Evolutionary conservation across 2,329 filamentous ascomycete genomes (phyloP), one percentile per base, ranked within the genome.

Genomic region (Leptographium wingfieldii): DNA sequence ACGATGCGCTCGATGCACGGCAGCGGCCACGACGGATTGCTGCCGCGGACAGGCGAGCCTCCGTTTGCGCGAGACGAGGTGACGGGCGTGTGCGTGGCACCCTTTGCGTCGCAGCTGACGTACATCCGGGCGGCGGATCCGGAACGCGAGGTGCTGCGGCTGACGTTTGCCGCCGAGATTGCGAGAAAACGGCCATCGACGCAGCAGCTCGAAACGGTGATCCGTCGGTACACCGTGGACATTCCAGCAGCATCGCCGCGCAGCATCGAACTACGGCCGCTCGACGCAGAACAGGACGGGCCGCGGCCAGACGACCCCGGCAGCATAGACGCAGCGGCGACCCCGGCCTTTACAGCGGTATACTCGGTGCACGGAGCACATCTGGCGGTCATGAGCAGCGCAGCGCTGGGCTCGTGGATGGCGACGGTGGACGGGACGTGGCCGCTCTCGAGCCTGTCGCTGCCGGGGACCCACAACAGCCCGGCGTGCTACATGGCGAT

Each of bases 381-480:
- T 67, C 73, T 86, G 11, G 73, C 82, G 49, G 76, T 97, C 62
- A 85, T 86, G 73, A 89, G 85, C 63, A 90, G 85, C 5, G 80
- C 85, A 19, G 79, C 83, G 59, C 80, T 92, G 56, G 70, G 83
- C 63, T 74, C 78, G 58, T 96, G 94, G 94, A 97, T 97, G 92
- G 73, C 78, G 60, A 79, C 85, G 63, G 78, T 97, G 51, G 77
- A 80, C 62, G 82, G 92, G 67, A 79, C 84, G 25, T 86, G 83
- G 57, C 84, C 90, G 1, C 77, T 97, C 5, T 88, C 89, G 1
- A 80, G 86, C 3, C 82, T 99, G 56, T 94, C 88, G 56, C 94
- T 97, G 63, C 94, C 94, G 0, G 94, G 94, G 64, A 96, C 94
- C 0, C 94, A 99, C 77, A 97, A 99, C 74, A 90, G 88, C 22